Percentiles rank a stretch among this genome's conserved stretches.
phyloP scores from a whole-genome alignment of 2,329 filamentous ascomycete genomes.

The Diplodia scrobiculata region DNA sequence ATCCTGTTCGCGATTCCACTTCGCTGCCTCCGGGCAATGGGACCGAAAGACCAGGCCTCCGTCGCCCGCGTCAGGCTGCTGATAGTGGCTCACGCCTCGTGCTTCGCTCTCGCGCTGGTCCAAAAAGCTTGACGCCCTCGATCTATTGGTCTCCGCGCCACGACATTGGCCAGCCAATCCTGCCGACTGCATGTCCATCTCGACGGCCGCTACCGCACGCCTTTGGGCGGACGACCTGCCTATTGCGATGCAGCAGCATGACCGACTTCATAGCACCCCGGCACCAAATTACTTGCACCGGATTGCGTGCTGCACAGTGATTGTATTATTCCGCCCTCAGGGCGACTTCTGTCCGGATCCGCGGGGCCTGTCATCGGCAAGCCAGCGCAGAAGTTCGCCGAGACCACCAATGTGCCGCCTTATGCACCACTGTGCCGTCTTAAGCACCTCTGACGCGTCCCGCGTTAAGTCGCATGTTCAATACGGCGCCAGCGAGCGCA shows the following conservation, averaged over 20 bases:
- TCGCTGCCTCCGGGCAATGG: neutral
- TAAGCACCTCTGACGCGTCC: conserved; percentile 5
- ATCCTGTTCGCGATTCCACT: too few relatives aligned
- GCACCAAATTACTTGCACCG: conserved; percentile 15
- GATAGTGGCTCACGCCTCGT: neutral
- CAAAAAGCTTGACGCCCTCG: conserved; percentile 16
- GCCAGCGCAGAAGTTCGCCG: conserved; percentile 1
- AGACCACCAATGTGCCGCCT: conserved; percentile 4
- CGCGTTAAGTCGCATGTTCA: neutral
- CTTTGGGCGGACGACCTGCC: conserved; percentile 15
- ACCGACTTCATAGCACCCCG: neutral
- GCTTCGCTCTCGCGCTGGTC: neutral
- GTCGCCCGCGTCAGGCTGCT: neutral
- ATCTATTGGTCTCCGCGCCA: conserved; percentile 17
- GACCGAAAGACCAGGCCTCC: neutral
- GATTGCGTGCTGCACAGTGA: conserved; percentile 16
- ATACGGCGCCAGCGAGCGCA: neutral
- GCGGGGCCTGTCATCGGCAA: conserved; percentile 3
- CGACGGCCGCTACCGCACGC: conserved; percentile 1
- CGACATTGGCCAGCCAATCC: conserved; percentile 14
- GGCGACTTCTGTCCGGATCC: neutral
- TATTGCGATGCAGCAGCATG: conserved; percentile 11
- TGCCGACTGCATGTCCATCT: neutral
- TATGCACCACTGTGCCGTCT: neutral
- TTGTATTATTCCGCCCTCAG: neutral